phyloP scores from a whole-genome alignment of 2,329 filamentous ascomycete species.

The Chlorencoelia australis region DNA sequence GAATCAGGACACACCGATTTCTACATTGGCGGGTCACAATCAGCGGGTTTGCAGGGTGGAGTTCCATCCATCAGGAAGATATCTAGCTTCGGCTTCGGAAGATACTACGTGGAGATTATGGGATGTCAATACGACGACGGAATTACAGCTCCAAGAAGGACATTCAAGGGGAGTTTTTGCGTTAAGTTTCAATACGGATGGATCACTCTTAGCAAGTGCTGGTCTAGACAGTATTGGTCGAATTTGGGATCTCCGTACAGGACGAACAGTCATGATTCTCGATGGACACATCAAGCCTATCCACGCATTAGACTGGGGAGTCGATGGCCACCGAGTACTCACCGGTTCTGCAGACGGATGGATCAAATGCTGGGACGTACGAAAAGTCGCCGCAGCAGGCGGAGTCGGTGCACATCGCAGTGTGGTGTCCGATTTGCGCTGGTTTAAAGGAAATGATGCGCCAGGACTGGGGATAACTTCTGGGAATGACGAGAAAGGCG shows the following conservation, averaged over 20 bases:
- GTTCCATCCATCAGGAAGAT: constrained; percentile 85
- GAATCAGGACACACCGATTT: constrained; percentile 72
- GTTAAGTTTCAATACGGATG: constrained; percentile 82
- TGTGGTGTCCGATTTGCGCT: constrained; percentile 83
- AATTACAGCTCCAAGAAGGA: constrained; percentile 83
- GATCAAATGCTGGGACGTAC: constrained; percentile 95
- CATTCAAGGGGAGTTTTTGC: constrained; percentile 91
- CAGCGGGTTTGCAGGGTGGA: constrained; percentile 85
- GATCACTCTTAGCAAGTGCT: constrained; percentile 82
- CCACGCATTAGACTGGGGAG: constrained; percentile 84
- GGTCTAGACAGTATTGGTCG: constrained; percentile 90
- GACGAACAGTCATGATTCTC: constrained; percentile 89
- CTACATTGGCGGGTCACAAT: constrained; percentile 73
- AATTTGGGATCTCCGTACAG: constrained; percentile 89
- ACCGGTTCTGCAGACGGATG: constrained; percentile 89
- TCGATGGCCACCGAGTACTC: constrained; percentile 85
- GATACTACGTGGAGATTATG: constrained; percentile 96
- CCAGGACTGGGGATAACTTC: constrained; percentile 52
- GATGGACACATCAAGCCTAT: constrained; percentile 85
- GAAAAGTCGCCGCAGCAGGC: constrained; percentile 74
- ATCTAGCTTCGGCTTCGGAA: constrained; percentile 85
- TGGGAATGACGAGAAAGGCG: constrained; percentile 54
- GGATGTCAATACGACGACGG: constrained; percentile 79
- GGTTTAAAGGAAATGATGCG: constrained; percentile 84
- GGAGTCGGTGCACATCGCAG: constrained; percentile 86